Evolutionary conservation across 2,329 filamentous ascomycete genomes (phyloP), one percentile per base, ranked within the genome.

Genomic region (Pyrenochaeta sp.): DNA sequence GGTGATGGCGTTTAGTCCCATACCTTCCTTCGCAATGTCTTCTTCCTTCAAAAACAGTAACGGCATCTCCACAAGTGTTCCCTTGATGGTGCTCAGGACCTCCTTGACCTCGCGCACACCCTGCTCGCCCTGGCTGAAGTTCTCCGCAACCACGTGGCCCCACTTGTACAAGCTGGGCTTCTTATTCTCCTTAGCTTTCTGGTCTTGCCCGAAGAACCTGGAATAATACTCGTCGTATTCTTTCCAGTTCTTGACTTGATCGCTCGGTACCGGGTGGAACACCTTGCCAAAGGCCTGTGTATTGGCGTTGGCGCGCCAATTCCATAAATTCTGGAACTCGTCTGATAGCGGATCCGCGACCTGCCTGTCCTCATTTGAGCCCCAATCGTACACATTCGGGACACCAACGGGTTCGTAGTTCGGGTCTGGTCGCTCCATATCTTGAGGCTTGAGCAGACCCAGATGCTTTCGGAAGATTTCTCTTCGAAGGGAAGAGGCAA

Each of bases 401-500:
- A 82, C 76, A 19, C 85, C 85, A 7, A 88, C 81, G 0, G 86
- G 86, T 60, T 85, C 79, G 65, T 80, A 88, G 72, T 88, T 88
- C 27, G 81, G 78, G 50, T 87, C 80, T 12, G 84, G 84, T 6
- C 75, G 79, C 54, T 92, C 86, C 58, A 90, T 83, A 19, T 88
- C 82, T 73, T 97, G 92, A 0, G 91, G 85, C 3, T 85, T 89
- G 9, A 97, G 83, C 8, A 97, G 84, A 43, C 94, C 94, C 1
- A 97, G 85, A 74, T 97, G 94, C 80, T 97, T 96, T 66, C 93
- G 88, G 87, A 92, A 97, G 62, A 97, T 86, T 74, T 93, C 88
- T 36, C 93, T 87, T 24, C 94, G 90, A 10, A 97, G 88, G 1
- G 90, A 91, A 5, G 91, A 82, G 1, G 93, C 93, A 72, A 94